Evolutionary conservation across 768 basidiomycete genomes (phyloP).

Genomic region (Suillus brevipes): DNA sequence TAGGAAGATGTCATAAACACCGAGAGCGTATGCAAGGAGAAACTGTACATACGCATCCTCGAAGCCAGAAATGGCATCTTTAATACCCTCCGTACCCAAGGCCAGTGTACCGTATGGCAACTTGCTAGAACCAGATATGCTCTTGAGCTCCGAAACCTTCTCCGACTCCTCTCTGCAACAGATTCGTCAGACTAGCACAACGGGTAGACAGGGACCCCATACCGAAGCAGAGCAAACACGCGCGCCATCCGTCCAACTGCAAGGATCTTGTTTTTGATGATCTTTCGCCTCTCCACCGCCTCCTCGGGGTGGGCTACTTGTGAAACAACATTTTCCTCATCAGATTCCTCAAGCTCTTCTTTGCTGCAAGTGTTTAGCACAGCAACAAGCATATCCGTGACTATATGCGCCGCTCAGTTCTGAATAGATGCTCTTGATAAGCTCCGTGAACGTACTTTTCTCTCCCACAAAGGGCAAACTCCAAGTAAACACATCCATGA

Average conservation of each 20-base stretch:
- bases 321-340: conserved; percentile 44
- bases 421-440: background rate
- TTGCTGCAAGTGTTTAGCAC: conserved; percentile 95
- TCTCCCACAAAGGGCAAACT: conserved; percentile 97
- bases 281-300: conserved; percentile 72
- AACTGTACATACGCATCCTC: conserved; percentile 82
- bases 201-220: conserved; percentile 26
- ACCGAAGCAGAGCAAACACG: conserved; percentile 95
- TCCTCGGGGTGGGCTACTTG: conserved; percentile 43
- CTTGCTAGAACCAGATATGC: conserved; percentile 72
- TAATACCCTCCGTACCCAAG: conserved; percentile 91
- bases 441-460: conserved; percentile 65
- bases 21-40: background rate
- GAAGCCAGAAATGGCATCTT: conserved; percentile 89
- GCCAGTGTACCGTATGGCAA: conserved; percentile 84
- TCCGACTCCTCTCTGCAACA: conserved; percentile 89
- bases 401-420: conserved; percentile 41
- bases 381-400: conserved; percentile 98
- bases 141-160: conserved; percentile 95
- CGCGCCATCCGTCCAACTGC: conserved; percentile 96
- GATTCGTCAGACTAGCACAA: background rate
- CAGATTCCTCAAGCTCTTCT: conserved; percentile 89
- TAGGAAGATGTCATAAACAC: background rate
- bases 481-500: conserved; percentile 99
- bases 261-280: conserved; percentile 98